These are phyloP conservation scores for Lyophyllum semitale DNA, from an alignment of 768 basidiomycete species.

Conservation along the genomic window DNA sequence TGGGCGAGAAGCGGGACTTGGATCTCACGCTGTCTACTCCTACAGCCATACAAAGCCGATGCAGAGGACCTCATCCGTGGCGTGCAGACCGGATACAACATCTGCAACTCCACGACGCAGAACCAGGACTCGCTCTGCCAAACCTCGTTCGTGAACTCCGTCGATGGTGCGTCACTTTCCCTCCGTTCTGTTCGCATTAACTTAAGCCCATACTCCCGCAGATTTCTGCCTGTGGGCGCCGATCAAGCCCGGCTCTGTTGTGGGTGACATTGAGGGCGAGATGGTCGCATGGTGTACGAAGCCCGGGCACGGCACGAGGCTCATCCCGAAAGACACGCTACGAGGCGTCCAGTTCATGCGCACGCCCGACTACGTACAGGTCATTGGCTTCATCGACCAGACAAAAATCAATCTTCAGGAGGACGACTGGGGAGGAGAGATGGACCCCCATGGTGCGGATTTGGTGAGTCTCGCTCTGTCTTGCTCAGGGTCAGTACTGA, in stretches of 20 bases:
- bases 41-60: constrained; percentile 32
- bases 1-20: too few species aligned
- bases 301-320: constrained; percentile 66
- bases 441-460: constrained; percentile 78
- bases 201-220: constrained; percentile 24
- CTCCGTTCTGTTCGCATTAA: constrained; percentile 3
- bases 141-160: constrained; percentile 51
- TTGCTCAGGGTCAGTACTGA: too few species aligned
- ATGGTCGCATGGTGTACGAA: constrained; percentile 82
- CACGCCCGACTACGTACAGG: constrained; percentile 60
- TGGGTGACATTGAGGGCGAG: constrained; percentile 68
- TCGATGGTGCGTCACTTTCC: constrained; percentile 41
- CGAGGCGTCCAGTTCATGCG: constrained; percentile 64
- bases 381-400: constrained; percentile 70
- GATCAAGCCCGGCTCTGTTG: constrained; percentile 45
- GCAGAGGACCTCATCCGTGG: constrained; percentile 42
- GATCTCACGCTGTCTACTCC: background rate
- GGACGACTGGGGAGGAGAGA: constrained; percentile 72
- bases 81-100: constrained; percentile 58
- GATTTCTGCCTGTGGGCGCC: constrained; percentile 77
- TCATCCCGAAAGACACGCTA: constrained; percentile 69
- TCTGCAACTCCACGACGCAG: constrained; percentile 61
- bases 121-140: constrained; percentile 52
- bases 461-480: constrained; percentile 21
- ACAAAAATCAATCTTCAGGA: constrained; percentile 48